phyloP scores from a whole-genome alignment of 768 basidiomycete species.

The Hypholoma sublateritium region DNA sequence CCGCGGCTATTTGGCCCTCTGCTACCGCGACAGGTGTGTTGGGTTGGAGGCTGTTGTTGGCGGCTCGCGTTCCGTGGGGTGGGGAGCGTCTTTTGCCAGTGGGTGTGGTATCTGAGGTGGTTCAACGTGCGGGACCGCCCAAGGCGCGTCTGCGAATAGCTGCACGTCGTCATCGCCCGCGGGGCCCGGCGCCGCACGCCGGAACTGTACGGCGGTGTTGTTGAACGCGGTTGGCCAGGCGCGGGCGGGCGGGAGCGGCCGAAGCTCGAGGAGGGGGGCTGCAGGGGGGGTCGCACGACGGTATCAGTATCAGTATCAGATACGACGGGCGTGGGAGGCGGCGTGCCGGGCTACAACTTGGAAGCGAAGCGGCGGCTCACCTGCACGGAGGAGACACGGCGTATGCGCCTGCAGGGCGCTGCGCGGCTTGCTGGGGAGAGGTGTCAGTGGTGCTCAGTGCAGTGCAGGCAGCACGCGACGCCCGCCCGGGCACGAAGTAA shows the following conservation, averaged over 20 bases:
- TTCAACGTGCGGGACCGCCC: neutral
- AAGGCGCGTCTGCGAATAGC: neutral
- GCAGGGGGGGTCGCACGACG: neutral
- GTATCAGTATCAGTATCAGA: neutral
- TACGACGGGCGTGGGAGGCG: neutral
- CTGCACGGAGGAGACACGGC: constrained; percentile 54
- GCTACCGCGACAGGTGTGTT: no score
- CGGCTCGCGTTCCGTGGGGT: no score
- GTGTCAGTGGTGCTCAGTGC: no score
- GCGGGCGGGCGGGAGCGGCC: constrained; percentile 47
- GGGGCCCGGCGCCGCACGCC: neutral
- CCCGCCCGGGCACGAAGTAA: neutral
- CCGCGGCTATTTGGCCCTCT: constrained; percentile 1
- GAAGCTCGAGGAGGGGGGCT: constrained; percentile 51
- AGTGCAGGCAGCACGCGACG: no score
- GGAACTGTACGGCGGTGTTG: constrained; percentile 58
- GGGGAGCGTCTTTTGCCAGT: no score
- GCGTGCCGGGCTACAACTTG: constrained; percentile 5
- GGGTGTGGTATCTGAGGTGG: no score
- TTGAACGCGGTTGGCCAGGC: constrained; percentile 66
- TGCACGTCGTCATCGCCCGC: neutral
- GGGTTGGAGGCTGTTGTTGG: no score
- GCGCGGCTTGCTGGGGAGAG: constrained; percentile 44
- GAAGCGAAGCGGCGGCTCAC: constrained; percentile 36
- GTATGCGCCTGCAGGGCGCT: constrained; percentile 48